phyloP scores from a whole-genome alignment of 148 eudicot genomes.

The Arbutus unedo region DNA sequence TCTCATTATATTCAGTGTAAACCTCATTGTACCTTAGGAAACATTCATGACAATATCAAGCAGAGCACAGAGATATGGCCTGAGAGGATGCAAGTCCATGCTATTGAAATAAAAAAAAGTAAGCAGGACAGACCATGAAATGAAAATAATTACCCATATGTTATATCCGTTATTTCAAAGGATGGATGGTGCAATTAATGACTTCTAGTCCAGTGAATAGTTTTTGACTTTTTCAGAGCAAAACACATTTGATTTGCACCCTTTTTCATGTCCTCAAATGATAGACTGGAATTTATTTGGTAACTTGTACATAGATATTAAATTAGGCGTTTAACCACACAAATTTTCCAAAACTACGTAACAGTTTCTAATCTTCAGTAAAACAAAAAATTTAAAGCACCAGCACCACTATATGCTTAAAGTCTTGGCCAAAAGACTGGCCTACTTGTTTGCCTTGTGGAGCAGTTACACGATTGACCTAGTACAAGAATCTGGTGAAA shows the following conservation, averaged over 20 bases:
- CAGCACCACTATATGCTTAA: background rate
- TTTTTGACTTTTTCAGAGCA: background rate
- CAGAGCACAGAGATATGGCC: background rate
- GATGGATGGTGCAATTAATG: background rate
- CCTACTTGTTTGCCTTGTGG: background rate
- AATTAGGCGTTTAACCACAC: too few species aligned
- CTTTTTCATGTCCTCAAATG: background rate
- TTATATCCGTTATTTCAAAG: background rate
- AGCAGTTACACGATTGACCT: background rate
- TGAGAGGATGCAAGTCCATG: background rate
- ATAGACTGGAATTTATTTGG: background rate
- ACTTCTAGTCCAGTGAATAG: background rate
- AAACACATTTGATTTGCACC: background rate
- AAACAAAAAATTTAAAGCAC: background rate
- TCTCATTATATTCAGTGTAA: background rate
- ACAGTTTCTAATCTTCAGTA: background rate
- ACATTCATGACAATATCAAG: background rate
- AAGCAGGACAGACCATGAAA: background rate
- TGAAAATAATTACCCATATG: background rate
- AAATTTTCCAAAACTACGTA: background rate
- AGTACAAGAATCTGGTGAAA: background rate
- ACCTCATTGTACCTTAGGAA: background rate
- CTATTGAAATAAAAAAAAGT: background rate
- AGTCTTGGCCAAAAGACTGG: background rate
- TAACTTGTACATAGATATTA: background rate